Base-by-base conservation (phyloP, 805 yeast species). In the Yarrowia sp. region DNA sequence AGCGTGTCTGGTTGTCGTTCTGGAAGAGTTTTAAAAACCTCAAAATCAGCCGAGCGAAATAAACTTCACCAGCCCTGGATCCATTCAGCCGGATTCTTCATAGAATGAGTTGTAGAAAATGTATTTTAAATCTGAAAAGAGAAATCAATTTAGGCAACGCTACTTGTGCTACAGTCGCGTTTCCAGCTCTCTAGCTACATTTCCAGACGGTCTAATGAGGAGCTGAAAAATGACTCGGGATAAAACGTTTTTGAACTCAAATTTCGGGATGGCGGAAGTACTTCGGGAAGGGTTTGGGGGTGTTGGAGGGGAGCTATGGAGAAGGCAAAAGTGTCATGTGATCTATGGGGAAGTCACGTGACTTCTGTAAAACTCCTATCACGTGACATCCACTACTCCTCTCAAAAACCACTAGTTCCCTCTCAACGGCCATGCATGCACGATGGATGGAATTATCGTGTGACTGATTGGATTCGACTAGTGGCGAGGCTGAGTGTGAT, bases 181-280 rank as follows among this genome's bases (percentile, higher is more conserved):
- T 4, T 4, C 4, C 19, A 15, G 0, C 12, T 35, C 38, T 9
- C 12, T 8, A 35, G 7, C 22, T 3, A 5, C 19, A 4, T 10
- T 10, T 7, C 9, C 32, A 35, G 14, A 3, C 9, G 10, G 5
- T 38, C 16, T 3, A 7, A n/a, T 8, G 1, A 0, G 41, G 4
- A 1, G 1, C 15, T 36, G 7, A 36, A 53, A 53, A 53, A 15
- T 53, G 59, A 53, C 59, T 14, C 59, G 59, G 59, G 59, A 53
- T 12, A 38, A 40, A 14, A 8, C 14, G 40, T 19, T 50, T 15
- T 50, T 14, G 10, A 53, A 53, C 59, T 40, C 45, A 38, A 40
- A 53, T 40, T 19, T 53, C 59, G 36, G 45, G 43, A 53, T 14
- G 59, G 19, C 58, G 58, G 58, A 53, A 53, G 26, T 19, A 26